Evolutionary conservation across 345 rosid genomes (phyloP).

Genomic region (Gossypium anomalum): DNA sequence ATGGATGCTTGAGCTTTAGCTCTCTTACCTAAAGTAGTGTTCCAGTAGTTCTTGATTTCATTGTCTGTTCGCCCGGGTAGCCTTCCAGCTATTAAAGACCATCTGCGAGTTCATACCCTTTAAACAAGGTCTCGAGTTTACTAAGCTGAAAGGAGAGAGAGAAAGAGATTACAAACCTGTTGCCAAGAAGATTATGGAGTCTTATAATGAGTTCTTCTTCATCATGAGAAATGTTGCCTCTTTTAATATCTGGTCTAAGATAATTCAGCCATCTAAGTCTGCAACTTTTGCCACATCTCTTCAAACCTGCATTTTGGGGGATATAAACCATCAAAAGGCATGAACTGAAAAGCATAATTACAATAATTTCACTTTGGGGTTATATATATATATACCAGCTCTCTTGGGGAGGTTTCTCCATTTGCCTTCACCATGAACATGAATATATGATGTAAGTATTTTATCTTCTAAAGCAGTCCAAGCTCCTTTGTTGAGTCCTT

Average conservation of each 20-base stretch:
- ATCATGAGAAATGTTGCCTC: slow-evolving; percentile 3
- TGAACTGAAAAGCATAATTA: background rate
- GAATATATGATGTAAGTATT: slow-evolving; percentile 39
- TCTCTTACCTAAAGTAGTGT: slow-evolving; percentile 1
- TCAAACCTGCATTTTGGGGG: background rate
- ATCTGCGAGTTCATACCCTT: background rate
- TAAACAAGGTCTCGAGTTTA: too few relatives aligned
- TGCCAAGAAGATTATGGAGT: slow-evolving; percentile 7
- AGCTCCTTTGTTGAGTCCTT: slow-evolving; percentile 52
- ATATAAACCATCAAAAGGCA: background rate
- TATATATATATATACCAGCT: slow-evolving; percentile 38
- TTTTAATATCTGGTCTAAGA: slow-evolving; percentile 10
- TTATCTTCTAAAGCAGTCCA: slow-evolving; percentile 60
- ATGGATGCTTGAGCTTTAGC: slow-evolving; percentile 17
- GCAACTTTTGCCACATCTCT: slow-evolving; percentile 10
- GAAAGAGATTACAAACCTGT: background rate
- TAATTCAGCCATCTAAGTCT: slow-evolving; percentile 7
- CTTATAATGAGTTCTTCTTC: slow-evolving; percentile 1
- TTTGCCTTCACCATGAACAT: slow-evolving; percentile 57
- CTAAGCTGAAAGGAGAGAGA: background rate
- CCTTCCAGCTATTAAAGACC: slow-evolving; percentile 12
- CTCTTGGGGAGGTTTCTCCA: slow-evolving; percentile 58
- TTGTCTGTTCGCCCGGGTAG: slow-evolving; percentile 6
- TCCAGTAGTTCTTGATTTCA: slow-evolving; percentile 12
- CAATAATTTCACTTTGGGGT: background rate